Conservation (phyloP, 495 filamentous ascomycete genomes). For the Annulohypoxylon maeteangense region DNA sequence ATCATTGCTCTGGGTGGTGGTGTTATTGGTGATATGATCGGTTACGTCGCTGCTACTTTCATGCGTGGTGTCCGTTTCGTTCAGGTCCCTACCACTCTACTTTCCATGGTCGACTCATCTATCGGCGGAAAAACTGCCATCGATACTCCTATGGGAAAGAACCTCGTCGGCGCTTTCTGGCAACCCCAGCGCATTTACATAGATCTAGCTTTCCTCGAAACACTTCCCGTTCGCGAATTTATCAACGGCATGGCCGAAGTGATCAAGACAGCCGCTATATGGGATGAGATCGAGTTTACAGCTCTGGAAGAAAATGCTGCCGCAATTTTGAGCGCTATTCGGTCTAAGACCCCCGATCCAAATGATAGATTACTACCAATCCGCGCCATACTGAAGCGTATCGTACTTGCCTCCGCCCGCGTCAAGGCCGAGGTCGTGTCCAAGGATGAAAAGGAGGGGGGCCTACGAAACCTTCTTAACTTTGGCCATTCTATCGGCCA, state of each 20-base stretch:
- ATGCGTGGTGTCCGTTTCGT: slow-evolving; percentile 97
- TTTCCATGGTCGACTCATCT: slow-evolving; percentile 98
- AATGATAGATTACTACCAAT: slow-evolving; percentile 72
- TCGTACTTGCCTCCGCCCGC: slow-evolving; percentile 86
- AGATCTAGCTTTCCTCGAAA: slow-evolving; percentile 92
- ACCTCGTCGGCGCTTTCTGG: slow-evolving; percentile 96
- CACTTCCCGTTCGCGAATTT: slow-evolving; percentile 89
- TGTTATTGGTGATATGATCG: slow-evolving; percentile 97
- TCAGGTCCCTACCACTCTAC: slow-evolving; percentile 92
- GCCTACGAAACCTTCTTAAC: slow-evolving; percentile 92
- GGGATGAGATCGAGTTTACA: slow-evolving; percentile 87
- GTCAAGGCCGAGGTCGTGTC: slow-evolving; percentile 96
- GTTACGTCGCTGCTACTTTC: slow-evolving; percentile 96
- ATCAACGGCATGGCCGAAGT: slow-evolving; percentile 99
- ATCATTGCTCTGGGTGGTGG: slow-evolving; percentile 96
- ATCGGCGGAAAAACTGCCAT: slow-evolving; percentile 99
- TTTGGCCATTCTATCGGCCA: slow-evolving; percentile 99
- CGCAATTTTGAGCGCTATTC: slow-evolving; percentile 76
- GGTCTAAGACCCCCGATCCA: slow-evolving; percentile 62
- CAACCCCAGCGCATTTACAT: slow-evolving; percentile 94
- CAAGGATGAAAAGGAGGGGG: slow-evolving; percentile 92
- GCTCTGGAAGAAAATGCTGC: slow-evolving; percentile 83
- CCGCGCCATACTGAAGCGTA: slow-evolving; percentile 79
- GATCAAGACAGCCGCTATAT: slow-evolving; percentile 97
- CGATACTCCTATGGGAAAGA: slow-evolving; percentile 96